A percentile compares a stretch with the other conserved stretches of the same genome.
Conservation (phyloP, 1,284 basidiomycete genomes). For the Leccinum solheimii region DNA sequence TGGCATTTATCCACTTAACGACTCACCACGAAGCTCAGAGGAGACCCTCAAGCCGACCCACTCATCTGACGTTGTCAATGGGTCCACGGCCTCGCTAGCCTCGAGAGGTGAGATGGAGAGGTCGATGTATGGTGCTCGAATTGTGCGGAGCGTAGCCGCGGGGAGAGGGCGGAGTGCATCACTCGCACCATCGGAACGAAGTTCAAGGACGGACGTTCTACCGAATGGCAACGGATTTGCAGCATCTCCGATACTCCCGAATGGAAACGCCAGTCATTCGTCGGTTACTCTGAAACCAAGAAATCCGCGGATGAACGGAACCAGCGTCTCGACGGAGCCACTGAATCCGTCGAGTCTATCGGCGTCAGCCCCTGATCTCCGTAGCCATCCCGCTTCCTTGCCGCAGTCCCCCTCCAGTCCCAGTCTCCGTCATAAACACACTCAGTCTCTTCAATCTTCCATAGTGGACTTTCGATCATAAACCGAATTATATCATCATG, state of each 20-base stretch:
- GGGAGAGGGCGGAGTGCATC: slow-evolving; percentile 42
- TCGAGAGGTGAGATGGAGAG: slow-evolving; percentile 23
- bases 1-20: slow-evolving; percentile 31
- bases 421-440: slow-evolving; percentile 10
- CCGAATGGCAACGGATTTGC: slow-evolving; percentile 15
- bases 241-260: slow-evolving; percentile 20
- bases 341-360: slow-evolving; percentile 20
- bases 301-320: slow-evolving; percentile 11
- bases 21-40: slow-evolving; percentile 50
- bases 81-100: slow-evolving; percentile 45
- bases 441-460: slow-evolving; percentile 16
- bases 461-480: slow-evolving; percentile 19
- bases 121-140: slow-evolving; percentile 43
- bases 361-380: slow-evolving; percentile 31
- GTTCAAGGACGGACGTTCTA: slow-evolving; percentile 10
- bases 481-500: slow-evolving; percentile 20
- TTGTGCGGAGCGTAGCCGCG: slow-evolving; percentile 59
- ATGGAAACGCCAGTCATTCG: slow-evolving; percentile 26
- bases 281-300: slow-evolving; percentile 26
- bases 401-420: slow-evolving; percentile 11
- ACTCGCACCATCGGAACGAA: slow-evolving; percentile 29
- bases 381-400: slow-evolving; percentile 7
- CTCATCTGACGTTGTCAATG: slow-evolving; percentile 38
- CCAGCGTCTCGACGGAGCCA: slow-evolving; percentile 7
- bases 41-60: slow-evolving; percentile 61